These are phyloP conservation scores for Scutellaria galericulata DNA, from an alignment of 257 asterid genomes.

Conservation along the genomic window DNA sequence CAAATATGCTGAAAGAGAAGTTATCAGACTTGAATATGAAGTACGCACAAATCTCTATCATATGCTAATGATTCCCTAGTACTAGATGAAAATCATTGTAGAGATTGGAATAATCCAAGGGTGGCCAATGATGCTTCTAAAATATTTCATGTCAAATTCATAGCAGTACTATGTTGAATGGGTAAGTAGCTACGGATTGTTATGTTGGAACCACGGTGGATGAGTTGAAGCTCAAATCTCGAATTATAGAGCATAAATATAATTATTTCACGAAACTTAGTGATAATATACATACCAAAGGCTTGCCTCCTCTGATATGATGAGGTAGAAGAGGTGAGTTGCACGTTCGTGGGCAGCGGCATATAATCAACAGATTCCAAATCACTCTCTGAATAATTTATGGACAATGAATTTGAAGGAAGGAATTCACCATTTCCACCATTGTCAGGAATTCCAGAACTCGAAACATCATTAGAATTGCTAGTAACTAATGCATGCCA, in stretches of 20 bases:
- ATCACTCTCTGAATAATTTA: constrained; percentile 74
- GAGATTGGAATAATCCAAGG: not conserved
- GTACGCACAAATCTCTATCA: no score
- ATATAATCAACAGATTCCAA: constrained; percentile 62
- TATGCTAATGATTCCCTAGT: no score
- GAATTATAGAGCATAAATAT: no score
- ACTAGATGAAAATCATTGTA: no score
- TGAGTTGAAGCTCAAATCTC: no score
- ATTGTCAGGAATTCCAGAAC: constrained; percentile 44
- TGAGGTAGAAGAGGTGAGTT: constrained; percentile 55
- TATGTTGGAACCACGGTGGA: no score
- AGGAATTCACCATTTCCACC: constrained; percentile 49
- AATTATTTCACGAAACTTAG: not conserved
- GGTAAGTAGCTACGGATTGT: no score
- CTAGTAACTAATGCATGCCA: constrained; percentile 85
- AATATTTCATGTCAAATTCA: constrained; percentile 12
- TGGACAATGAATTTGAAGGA: constrained; percentile 37
- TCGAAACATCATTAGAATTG: constrained; percentile 55
- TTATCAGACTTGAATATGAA: no score
- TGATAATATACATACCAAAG: constrained; percentile 60
- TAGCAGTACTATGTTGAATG: not conserved
- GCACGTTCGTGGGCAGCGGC: constrained; percentile 48
- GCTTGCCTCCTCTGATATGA: constrained; percentile 88
- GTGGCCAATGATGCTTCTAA: not conserved
- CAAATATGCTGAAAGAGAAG: no score